These are phyloP conservation scores for Nicotiana obtusifolia DNA, from an alignment of 257 asterid species.

Conservation along the genomic window DNA sequence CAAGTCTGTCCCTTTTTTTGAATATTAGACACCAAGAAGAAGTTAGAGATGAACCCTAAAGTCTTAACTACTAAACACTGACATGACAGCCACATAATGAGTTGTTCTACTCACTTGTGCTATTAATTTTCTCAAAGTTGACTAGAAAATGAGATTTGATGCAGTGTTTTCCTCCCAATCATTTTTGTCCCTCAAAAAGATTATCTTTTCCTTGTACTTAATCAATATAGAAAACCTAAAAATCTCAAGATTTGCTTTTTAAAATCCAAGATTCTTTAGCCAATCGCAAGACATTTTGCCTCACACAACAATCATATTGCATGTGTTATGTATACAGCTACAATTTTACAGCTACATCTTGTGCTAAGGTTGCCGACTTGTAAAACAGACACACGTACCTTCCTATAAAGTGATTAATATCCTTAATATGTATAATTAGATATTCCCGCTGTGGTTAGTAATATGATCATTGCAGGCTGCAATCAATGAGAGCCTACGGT, in stretches of 20 bases:
- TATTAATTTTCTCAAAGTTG: not conserved
- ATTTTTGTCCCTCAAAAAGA: not conserved
- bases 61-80: not conserved
- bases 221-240: not conserved
- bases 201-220: not conserved
- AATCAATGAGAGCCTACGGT: too few species aligned
- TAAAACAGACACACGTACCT: conserved; percentile 12
- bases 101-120: not conserved
- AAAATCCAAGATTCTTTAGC: conserved; percentile 20
- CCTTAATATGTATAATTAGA: not conserved
- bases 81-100: not conserved
- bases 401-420: not conserved
- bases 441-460: too few species aligned
- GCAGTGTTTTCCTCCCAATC: not conserved
- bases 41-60: not conserved
- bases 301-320: conserved; percentile 9
- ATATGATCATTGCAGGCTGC: too few species aligned
- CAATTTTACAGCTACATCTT: conserved; percentile 28
- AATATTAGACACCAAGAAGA: not conserved
- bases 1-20: too few species aligned
- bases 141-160: not conserved
- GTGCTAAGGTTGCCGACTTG: conserved; percentile 19
- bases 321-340: conserved; percentile 9
- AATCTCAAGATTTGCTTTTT: not conserved
- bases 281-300: conserved; percentile 22